Evolutionary conservation across 192 early-diverging fungal genomes (phyloP), one percentile per base, ranked within the genome.

Genomic region (Funneliformis geosporum): DNA sequence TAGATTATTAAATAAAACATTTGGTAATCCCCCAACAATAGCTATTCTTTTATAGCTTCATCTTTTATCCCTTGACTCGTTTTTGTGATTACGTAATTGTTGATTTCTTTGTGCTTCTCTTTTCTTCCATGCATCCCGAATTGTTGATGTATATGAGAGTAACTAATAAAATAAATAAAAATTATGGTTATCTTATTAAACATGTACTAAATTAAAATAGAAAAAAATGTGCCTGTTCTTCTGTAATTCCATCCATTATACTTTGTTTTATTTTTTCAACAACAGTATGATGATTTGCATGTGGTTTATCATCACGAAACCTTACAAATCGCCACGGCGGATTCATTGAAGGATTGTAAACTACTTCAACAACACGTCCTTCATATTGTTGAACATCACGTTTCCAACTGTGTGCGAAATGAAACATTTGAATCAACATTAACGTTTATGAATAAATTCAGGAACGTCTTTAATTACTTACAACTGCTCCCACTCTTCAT

Each of bases 261-360:
- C 94, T 94, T 44, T 87, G 68, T 33, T 88, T 73, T 14, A 95
- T 91, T 47, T 87, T 89, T 9, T 84, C 61, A 28, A 96, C 86
- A 0, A 89, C 88, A 1, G 83, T 78, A 3, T 81, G 75, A 66
- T 95, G 90, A 81, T 97, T 96, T 7, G 86, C 92, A 40, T 90
- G 85, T 0, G 78, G 76, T 81, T 97, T 97, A 83, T 97, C 96
- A 38, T 94, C 88, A 46, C 95, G 90, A 80, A 92, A 92, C 27
- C 92, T 85, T 89, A 94, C 85, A 74, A 95, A 94, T 46, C 88
- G 76, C 94, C 94, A 96, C 16, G 81, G 70, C 44, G 80, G 74
- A 40, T 80, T 72, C n/a, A 83, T 77, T 4, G 83, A 68, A 0
- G 88, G 86, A 44, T 94, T 89, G 78, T 86, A 91, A 55, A 83